Evolutionary conservation across 257 asterid genomes (phyloP), one percentile per base, ranked within the genome.

Genomic region (Nicotiana attenuata): DNA sequence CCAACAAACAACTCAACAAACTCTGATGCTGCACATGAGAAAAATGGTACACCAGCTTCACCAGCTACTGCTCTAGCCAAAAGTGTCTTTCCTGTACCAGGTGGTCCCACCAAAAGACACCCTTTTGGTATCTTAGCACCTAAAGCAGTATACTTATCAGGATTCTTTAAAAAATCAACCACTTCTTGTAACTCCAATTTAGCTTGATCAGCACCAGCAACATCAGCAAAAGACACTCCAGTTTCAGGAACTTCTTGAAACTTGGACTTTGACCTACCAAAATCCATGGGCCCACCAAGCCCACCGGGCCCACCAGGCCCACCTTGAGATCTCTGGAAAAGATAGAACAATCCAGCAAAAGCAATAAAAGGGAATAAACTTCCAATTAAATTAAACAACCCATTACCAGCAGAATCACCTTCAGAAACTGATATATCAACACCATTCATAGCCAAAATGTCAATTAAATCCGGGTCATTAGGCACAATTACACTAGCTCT

Each of bases 221-320:
- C 98, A 53, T 96, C 99, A 84, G 95, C 97, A 64, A 96, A 96
- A 1, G 97, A 84, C 80, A 94, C 92, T 7, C 99, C 99, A 1
- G 97, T 96, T 76, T 96, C 99, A 0, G 99, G 99, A 22, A 96
- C 99, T 83, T 96, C 99, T 88, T 96, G 98, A 76, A 96, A 96
- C 90, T 94, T 96, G 10, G 99, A 96, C 67, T 96, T 96, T 35
- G 98, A 96, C 83, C 99, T 81, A 47, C 98, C 99, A 10, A 96
- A 96, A 83, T 96, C 99, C 99, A 96, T 96, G 1, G 99, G 99
- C 24, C 98, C 99, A 5, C 99, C 99, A 0, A 94, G 92, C 7
- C 98, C 97, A 0, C 99, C 99, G 1, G 97, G 98, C 10, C 99
- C 99, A 0, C 98, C 99, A 0, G 97, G 97, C 6, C 99, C 99